phyloP scores from a whole-genome alignment of 805 yeast genomes.

The Metschnikowia cubensis region DNA sequence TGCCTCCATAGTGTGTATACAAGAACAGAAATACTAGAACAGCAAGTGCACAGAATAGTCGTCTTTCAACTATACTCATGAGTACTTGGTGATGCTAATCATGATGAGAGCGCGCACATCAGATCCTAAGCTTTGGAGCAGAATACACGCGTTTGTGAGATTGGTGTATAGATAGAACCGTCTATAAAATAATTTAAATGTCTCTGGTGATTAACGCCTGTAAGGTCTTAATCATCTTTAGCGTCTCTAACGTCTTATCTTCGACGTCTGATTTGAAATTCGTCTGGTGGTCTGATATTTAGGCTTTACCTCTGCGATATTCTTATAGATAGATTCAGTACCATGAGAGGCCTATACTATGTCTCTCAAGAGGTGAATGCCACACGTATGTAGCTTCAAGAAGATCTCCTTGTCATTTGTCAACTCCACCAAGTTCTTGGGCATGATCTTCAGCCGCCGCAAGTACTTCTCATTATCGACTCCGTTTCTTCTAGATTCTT shows the following conservation, averaged over 20 bases:
- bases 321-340: too few relatives aligned
- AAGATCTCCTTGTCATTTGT: conserved; percentile 52
- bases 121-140: background rate
- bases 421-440: conserved; percentile 52
- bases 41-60: background rate
- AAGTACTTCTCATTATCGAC: conserved; percentile 49
- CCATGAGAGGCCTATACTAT: background rate
- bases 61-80: background rate
- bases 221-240: background rate
- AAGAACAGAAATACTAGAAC: background rate
- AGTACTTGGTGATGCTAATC: background rate
- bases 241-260: background rate
- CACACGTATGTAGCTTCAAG: conserved; percentile 62
- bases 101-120: background rate
- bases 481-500: conserved; percentile 8
- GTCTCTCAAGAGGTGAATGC: conserved; percentile 38
- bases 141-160: too few relatives aligned
- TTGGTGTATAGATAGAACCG: too few relatives aligned
- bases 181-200: too few relatives aligned
- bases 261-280: too few relatives aligned
- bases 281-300: too few relatives aligned
- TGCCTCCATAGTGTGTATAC: background rate
- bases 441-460: conserved; percentile 53
- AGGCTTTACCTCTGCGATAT: too few relatives aligned
- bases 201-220: too few relatives aligned